A percentile compares a stretch with the other conserved stretches of the same genome.
Conservation (phyloP, 257 asterid genomes). For the Lantana camara region DNA sequence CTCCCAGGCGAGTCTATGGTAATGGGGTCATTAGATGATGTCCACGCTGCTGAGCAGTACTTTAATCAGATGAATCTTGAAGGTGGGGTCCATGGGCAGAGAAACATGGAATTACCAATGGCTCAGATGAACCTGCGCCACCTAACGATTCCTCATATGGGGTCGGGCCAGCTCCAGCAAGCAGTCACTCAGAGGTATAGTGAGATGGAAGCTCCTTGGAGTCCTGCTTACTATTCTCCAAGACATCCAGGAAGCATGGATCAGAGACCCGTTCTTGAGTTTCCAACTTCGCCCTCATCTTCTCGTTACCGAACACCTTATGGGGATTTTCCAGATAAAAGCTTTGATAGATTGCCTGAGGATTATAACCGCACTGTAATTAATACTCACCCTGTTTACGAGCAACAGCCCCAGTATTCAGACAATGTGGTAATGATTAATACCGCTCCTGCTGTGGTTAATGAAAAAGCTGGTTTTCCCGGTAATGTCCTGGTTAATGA, state of each 20-base stretch:
- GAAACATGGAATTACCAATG: conserved; percentile 77
- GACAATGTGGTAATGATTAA: conserved; percentile 64
- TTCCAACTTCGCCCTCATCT: conserved; percentile 91
- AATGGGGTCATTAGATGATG: conserved; percentile 61
- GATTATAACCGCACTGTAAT: conserved; percentile 57
- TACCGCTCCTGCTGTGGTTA: conserved; percentile 38
- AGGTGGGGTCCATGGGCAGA: conserved; percentile 65
- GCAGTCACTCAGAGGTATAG: conserved; percentile 61
- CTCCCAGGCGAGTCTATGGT: conserved; percentile 51
- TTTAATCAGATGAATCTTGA: conserved; percentile 74
- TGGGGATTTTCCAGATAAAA: conserved; percentile 58
- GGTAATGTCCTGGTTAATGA: conserved; percentile 59
- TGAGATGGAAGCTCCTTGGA: conserved; percentile 97
- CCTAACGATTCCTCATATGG: conserved; percentile 72
- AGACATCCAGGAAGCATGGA: conserved; percentile 67
- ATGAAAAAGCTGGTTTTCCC: conserved; percentile 70
- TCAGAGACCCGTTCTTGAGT: conserved; percentile 66
- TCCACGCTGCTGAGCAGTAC: conserved; percentile 65
- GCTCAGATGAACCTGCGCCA: conserved; percentile 68
- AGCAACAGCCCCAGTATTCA: conserved; percentile 61
- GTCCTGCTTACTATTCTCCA: conserved; percentile 93
- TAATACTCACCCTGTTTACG: conserved; percentile 49
- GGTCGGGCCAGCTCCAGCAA: conserved; percentile 71
- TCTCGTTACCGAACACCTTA: conserved; percentile 58
- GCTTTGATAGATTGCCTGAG: conserved; percentile 62